A percentile compares a stretch with the other conserved stretches of the same genome.
Conservation (phyloP, 371 early-diverging fungal genomes). For the Mortierella sp. region DNA sequence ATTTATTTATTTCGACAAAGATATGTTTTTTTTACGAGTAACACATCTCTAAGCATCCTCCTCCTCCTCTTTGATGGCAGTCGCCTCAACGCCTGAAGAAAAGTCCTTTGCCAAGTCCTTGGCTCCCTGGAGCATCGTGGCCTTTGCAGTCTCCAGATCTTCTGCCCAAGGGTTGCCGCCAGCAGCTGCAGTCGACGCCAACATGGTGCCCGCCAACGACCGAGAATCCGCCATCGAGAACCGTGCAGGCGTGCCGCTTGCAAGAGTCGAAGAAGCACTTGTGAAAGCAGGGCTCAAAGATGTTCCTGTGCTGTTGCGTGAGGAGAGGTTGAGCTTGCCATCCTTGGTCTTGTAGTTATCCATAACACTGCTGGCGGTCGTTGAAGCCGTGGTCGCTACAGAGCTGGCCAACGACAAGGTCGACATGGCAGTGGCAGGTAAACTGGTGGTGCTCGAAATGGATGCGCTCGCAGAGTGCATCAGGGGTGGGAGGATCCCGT, state of each 20-base stretch:
- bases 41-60: not conserved
- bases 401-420: constrained; percentile 9
- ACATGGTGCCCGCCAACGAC: constrained; percentile 35
- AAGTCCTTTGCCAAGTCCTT: constrained; percentile 17
- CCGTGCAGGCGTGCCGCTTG: constrained; percentile 16
- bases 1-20: not conserved
- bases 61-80: constrained; percentile 26
- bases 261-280: not conserved
- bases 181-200: constrained; percentile 6
- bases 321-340: constrained; percentile 32
- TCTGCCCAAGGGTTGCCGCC: constrained; percentile 51
- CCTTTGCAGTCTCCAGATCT: constrained; percentile 40
- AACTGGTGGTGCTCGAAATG: constrained; percentile 18
- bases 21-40: not conserved
- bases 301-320: constrained; percentile 45
- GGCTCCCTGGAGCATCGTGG: constrained; percentile 14
- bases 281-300: constrained; percentile 9
- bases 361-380: not conserved
- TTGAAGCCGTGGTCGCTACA: constrained; percentile 1
- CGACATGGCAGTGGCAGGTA: constrained; percentile 2
- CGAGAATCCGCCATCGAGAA: constrained; percentile 53
- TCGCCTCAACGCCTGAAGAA: constrained; percentile 6
- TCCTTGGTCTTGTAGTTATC: constrained; percentile 20
- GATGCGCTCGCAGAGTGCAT: constrained; percentile 15
- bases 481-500: constrained; percentile 30